Percentiles rank a stretch among this genome's conserved stretches.
Conservation (phyloP, 2,329 filamentous ascomycete genomes). For the Penicillium sp. region DNA sequence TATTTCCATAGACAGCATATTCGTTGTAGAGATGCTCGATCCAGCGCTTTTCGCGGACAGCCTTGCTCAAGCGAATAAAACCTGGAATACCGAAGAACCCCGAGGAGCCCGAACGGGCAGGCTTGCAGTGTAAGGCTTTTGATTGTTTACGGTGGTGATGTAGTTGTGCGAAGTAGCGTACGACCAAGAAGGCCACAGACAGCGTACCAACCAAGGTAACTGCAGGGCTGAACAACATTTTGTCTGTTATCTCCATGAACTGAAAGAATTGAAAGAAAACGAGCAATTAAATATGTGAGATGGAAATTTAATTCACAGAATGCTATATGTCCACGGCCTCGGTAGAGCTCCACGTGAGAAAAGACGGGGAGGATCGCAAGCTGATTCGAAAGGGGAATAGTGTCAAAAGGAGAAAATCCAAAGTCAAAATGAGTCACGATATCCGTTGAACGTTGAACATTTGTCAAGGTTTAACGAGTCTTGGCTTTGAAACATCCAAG, state of each 20-base stretch:
- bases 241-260: neutral
- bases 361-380: neutral
- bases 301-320: neutral
- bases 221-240: slow-evolving; percentile 13
- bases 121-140: slow-evolving; percentile 26
- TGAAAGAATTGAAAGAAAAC: neutral
- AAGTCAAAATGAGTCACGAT: neutral
- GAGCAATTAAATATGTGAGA: slow-evolving; percentile 2
- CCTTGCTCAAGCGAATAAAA: slow-evolving; percentile 23
- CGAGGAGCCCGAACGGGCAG: slow-evolving; percentile 9
- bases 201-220: slow-evolving; percentile 19
- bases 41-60: slow-evolving; percentile 28
- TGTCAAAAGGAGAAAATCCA: neutral
- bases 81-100: slow-evolving; percentile 23
- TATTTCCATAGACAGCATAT: slow-evolving; percentile 24
- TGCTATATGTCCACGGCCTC: neutral
- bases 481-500: slow-evolving; percentile 38
- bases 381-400: slow-evolving; percentile 6
- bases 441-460: no score
- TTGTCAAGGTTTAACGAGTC: neutral
- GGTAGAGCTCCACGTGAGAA: slow-evolving; percentile 4
- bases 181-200: slow-evolving; percentile 18
- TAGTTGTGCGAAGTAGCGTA: slow-evolving; percentile 21
- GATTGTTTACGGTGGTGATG: slow-evolving; percentile 23
- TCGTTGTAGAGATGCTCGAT: slow-evolving; percentile 27